Evolutionary conservation across 75 land plant genomes (phyloP).

Genomic region (Pseudotsuga menziesii): DNA sequence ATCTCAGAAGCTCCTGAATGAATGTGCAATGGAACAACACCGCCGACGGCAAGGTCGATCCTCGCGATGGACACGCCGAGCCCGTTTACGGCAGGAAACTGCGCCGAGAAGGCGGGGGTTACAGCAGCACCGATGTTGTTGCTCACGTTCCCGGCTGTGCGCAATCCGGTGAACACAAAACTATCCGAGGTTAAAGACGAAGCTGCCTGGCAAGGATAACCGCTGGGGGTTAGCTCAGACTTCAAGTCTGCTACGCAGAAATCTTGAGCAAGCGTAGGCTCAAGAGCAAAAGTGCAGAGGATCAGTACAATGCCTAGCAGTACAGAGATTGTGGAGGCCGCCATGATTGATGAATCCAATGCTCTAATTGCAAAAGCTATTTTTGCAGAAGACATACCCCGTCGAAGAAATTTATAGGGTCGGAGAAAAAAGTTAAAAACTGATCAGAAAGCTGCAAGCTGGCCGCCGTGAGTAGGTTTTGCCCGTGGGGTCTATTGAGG

Average conservation of each 20-base stretch:
- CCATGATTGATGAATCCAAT: too few species aligned
- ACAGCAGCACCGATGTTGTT: conserved; percentile 58
- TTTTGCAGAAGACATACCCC: too few species aligned
- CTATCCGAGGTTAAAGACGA: conserved; percentile 23
- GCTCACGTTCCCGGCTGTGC: conserved; percentile 35
- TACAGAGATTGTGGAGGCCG: too few species aligned
- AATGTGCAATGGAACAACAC: conserved; percentile 73
- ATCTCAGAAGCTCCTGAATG: conserved; percentile 71
- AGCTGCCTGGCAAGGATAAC: conserved; percentile 45
- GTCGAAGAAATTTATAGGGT: too few species aligned
- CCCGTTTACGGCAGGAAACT: conserved; percentile 76
- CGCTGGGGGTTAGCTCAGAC: conserved; percentile 25
- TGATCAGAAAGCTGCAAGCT: too few species aligned
- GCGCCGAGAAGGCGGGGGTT: conserved; percentile 49
- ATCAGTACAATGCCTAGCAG: too few species aligned
- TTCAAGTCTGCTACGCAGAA: conserved; percentile 63
- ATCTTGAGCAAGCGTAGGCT: conserved; percentile 28
- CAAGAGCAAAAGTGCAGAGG: conserved; percentile 13
- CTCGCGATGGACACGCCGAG: conserved; percentile 61
- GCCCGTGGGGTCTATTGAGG: too few species aligned
- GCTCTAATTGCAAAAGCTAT: too few species aligned
- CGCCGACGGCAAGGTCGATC: conserved; percentile 51
- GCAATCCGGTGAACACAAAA: conserved; percentile 47
- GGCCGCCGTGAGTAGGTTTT: too few species aligned
- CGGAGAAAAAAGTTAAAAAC: too few species aligned